Conservation (phyloP, 2,329 filamentous ascomycete genomes). For the Trichophyton benhamiae region DNA sequence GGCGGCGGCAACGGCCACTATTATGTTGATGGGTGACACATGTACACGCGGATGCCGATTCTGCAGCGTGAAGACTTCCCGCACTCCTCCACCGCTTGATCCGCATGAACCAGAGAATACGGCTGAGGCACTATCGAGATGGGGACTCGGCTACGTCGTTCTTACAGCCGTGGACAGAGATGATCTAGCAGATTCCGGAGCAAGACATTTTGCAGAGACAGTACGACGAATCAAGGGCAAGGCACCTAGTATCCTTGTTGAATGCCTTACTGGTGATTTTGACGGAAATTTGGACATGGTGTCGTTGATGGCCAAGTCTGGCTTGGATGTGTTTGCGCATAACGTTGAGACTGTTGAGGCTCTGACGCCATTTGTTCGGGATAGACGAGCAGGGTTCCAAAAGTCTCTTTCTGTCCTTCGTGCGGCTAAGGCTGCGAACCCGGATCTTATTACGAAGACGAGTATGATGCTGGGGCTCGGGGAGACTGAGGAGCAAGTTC, state of each 20-base stretch:
- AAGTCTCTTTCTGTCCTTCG: conserved; percentile 71
- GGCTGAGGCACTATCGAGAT: conserved; percentile 79
- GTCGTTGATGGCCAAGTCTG: conserved; percentile 66
- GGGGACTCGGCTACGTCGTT: conserved; percentile 93
- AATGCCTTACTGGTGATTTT: conserved; percentile 62
- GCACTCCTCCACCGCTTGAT: conserved; percentile 66
- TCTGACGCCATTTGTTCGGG: conserved; percentile 77
- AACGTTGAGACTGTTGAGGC: conserved; percentile 93
- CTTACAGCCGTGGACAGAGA: conserved; percentile 89
- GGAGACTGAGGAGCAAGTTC: conserved; percentile 78
- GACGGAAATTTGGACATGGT: conserved; percentile 79
- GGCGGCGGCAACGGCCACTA: conserved; percentile 84
- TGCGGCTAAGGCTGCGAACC: conserved; percentile 65
- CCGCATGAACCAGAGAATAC: conserved; percentile 95
- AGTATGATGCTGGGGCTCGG: conserved; percentile 93
- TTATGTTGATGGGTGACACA: conserved; percentile 99
- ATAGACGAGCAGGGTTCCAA: conserved; percentile 77
- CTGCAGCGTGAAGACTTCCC: conserved; percentile 87
- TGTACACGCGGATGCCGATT: conserved; percentile 94
- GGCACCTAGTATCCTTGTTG: conserved; percentile 35
- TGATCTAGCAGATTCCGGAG: conserved; percentile 78
- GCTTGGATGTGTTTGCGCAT: conserved; percentile 91
- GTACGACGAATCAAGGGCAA: conserved; percentile 87
- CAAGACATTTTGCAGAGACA: conserved; percentile 82
- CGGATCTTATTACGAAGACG: conserved; percentile 89